Evolutionary conservation across 2,329 filamentous ascomycete genomes (phyloP).

Genomic region (Penicillium sp.): DNA sequence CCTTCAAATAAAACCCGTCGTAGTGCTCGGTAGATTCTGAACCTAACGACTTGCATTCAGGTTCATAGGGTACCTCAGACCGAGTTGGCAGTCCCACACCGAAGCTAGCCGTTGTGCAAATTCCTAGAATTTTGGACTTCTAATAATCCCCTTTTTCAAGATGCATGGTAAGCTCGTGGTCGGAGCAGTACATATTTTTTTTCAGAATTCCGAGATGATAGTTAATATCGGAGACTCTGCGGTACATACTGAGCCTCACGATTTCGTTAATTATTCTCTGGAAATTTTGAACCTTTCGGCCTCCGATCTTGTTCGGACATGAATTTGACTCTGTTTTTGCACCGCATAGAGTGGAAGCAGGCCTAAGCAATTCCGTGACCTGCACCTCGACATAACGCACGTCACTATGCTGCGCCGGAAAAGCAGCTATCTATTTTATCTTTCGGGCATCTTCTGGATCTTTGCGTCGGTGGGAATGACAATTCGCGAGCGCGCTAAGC

Average conservation of each 20-base stretch:
- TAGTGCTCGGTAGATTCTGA: neutral
- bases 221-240: neutral
- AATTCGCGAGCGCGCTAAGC: neutral
- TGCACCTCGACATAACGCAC: neutral
- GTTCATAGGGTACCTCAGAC: neutral
- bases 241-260: neutral
- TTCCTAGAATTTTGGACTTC: neutral
- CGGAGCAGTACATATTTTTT: constrained; percentile 7
- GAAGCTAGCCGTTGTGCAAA: neutral
- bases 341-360: neutral
- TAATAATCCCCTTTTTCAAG: neutral
- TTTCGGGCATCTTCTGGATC: neutral
- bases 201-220: constrained; percentile 5
- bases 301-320: constrained; percentile 8
- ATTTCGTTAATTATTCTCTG: constrained; percentile 6
- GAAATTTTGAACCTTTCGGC: constrained; percentile 12
- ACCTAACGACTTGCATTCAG: neutral
- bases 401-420: neutral
- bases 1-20: neutral
- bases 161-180: constrained; percentile 2
- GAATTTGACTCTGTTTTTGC: neutral
- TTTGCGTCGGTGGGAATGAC: neutral
- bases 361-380: neutral
- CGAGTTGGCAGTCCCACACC: neutral
- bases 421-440: neutral